These are phyloP conservation scores for Dendrobium catenatum DNA, from an alignment of 106 monocot species.

Conservation along the genomic window DNA sequence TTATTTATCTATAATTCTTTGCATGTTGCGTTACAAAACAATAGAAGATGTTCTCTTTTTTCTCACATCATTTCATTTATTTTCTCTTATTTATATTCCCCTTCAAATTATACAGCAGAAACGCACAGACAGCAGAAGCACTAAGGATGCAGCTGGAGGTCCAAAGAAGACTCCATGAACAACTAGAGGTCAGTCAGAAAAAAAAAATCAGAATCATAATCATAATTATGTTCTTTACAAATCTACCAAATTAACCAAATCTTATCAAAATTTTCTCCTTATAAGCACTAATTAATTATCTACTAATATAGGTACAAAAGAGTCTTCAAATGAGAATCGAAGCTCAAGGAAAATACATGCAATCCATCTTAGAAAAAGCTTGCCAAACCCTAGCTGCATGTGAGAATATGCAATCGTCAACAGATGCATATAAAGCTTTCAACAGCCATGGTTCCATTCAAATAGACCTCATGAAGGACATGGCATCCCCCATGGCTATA, in stretches of 20 bases:
- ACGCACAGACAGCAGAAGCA: slow-evolving; percentile 59
- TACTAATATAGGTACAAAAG: slow-evolving; percentile 46
- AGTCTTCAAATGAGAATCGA: slow-evolving; percentile 68
- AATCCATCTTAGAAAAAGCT: slow-evolving; percentile 61
- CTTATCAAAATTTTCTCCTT: background rate
- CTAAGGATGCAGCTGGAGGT: slow-evolving; percentile 95
- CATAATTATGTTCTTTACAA: too few relatives aligned
- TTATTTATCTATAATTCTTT: too few relatives aligned
- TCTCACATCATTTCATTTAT: background rate
- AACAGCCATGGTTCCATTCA: background rate
- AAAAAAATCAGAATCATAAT: background rate
- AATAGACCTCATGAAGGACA: slow-evolving; percentile 23
- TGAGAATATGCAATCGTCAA: background rate
- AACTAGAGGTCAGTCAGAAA: slow-evolving; percentile 40
- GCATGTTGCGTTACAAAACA: too few relatives aligned
- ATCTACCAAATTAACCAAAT: background rate
- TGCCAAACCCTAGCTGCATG: slow-evolving; percentile 34
- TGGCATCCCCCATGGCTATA: slow-evolving; percentile 34
- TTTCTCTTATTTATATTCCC: background rate
- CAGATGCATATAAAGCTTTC: background rate
- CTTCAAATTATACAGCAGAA: slow-evolving; percentile 34
- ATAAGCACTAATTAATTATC: background rate
- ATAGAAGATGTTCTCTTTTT: too few relatives aligned
- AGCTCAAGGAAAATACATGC: slow-evolving; percentile 69
- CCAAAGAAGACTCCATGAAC: slow-evolving; percentile 85